Conservation (phyloP, 495 filamentous ascomycete species). For the Neurospora pannonica region DNA sequence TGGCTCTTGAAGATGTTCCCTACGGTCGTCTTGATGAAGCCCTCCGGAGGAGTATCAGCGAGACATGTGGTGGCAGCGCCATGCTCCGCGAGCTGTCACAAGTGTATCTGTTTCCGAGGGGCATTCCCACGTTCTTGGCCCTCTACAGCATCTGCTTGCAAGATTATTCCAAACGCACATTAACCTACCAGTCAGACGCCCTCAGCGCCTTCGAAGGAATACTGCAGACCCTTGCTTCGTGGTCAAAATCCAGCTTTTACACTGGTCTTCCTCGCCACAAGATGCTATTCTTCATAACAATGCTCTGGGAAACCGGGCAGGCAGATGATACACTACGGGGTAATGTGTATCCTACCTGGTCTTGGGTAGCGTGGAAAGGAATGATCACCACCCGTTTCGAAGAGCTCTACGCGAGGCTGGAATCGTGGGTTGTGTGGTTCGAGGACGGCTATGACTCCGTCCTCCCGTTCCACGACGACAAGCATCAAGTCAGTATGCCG, state of each 20-base stretch:
- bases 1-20: background rate
- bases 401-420: background rate
- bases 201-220: background rate
- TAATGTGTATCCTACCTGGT: background rate
- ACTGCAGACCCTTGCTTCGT: background rate
- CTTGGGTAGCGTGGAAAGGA: background rate
- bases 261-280: background rate
- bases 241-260: background rate
- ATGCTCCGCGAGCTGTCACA: background rate
- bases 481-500: background rate
- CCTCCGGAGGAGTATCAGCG: background rate
- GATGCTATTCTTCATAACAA: background rate
- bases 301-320: background rate
- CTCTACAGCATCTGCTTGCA: background rate
- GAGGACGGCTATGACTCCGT: background rate
- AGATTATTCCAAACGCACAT: background rate
- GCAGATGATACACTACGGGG: background rate
- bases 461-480: background rate
- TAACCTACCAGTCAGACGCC: background rate
- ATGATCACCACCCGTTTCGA: background rate
- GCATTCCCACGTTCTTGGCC: background rate
- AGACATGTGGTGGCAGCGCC: background rate
- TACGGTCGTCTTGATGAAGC: background rate
- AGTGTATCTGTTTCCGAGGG: background rate
- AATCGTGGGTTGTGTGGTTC: background rate